Evolutionary conservation across 306 rosid genomes (phyloP).

Genomic region (Mimosa pudica): DNA sequence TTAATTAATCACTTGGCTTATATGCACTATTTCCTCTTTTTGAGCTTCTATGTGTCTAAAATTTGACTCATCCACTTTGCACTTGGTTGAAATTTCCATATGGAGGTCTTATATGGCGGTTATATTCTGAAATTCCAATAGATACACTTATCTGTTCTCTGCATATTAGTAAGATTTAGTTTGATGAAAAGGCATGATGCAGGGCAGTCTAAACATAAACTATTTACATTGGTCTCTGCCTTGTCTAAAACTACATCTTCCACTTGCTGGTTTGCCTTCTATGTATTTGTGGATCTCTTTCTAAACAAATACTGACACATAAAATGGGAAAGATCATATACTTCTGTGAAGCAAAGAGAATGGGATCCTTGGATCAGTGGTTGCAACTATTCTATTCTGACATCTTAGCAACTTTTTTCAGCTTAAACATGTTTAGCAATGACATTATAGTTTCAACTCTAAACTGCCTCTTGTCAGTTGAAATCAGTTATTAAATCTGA

Average conservation of each 20-base stretch:
- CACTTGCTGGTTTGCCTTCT: slow-evolving; percentile 23
- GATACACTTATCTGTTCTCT: background rate
- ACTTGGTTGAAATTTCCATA: background rate
- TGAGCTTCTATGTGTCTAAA: background rate
- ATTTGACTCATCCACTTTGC: background rate
- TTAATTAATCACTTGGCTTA: background rate
- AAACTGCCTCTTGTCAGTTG: slow-evolving; percentile 1
- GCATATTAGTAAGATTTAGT: background rate
- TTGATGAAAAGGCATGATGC: background rate
- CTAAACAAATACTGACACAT: slow-evolving; percentile 2
- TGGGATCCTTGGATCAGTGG: slow-evolving; percentile 5
- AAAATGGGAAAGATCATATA: slow-evolving; percentile 4
- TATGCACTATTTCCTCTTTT: background rate
- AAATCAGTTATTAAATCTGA: background rate
- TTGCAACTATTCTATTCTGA: slow-evolving; percentile 2
- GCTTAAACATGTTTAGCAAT: slow-evolving; percentile 11
- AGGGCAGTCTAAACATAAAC: background rate
- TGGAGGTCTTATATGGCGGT: background rate
- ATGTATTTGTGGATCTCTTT: slow-evolving; percentile 4
- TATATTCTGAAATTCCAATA: background rate
- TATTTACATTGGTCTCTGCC: background rate
- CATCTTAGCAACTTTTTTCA: slow-evolving; percentile 8
- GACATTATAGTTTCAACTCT: slow-evolving; percentile 16
- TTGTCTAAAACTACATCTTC: background rate
- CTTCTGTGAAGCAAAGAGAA: slow-evolving; percentile 16